Evolutionary conservation across 495 filamentous ascomycete species (phyloP).

Genomic region (Pyrenopolyporus hunteri): DNA sequence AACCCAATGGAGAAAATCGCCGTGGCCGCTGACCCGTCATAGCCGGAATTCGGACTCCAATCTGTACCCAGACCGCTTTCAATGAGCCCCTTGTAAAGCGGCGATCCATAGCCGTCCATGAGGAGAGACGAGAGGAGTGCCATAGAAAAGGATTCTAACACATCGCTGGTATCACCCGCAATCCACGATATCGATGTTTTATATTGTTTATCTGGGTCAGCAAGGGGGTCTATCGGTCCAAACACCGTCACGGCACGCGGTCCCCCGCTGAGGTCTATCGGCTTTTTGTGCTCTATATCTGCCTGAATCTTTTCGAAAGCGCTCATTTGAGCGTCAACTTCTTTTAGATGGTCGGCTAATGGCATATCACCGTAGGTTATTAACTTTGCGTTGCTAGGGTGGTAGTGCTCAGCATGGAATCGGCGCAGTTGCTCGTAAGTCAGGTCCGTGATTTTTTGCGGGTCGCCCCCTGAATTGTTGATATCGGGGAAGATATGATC

Average conservation of each 20-base stretch:
- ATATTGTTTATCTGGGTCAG: slow-evolving; percentile 82
- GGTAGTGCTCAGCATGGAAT: slow-evolving; percentile 91
- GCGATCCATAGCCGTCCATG: slow-evolving; percentile 93
- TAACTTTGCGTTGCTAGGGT: slow-evolving; percentile 94
- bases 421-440: slow-evolving; percentile 83
- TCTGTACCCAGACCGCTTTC: slow-evolving; percentile 90
- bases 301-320: slow-evolving; percentile 70
- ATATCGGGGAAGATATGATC: slow-evolving; percentile 92
- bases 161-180: slow-evolving; percentile 78
- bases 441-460: slow-evolving; percentile 92
- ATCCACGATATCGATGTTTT: slow-evolving; percentile 95
- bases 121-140: slow-evolving; percentile 80
- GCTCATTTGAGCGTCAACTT: slow-evolving; percentile 73
- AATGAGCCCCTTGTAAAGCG: slow-evolving; percentile 87
- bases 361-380: slow-evolving; percentile 96
- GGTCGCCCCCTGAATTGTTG: slow-evolving; percentile 95
- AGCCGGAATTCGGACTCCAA: slow-evolving; percentile 92
- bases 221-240: slow-evolving; percentile 88
- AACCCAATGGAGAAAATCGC: slow-evolving; percentile 91
- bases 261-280: slow-evolving; percentile 72
- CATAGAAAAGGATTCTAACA: slow-evolving; percentile 85
- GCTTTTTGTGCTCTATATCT: slow-evolving; percentile 75
- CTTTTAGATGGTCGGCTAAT: slow-evolving; percentile 74
- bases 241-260: slow-evolving; percentile 70
- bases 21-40: slow-evolving; percentile 74